Evolutionary conservation across 352 stramenopile species (phyloP), one percentile per base, ranked within the genome.

Genomic region (Phytophthora foliorum): DNA sequence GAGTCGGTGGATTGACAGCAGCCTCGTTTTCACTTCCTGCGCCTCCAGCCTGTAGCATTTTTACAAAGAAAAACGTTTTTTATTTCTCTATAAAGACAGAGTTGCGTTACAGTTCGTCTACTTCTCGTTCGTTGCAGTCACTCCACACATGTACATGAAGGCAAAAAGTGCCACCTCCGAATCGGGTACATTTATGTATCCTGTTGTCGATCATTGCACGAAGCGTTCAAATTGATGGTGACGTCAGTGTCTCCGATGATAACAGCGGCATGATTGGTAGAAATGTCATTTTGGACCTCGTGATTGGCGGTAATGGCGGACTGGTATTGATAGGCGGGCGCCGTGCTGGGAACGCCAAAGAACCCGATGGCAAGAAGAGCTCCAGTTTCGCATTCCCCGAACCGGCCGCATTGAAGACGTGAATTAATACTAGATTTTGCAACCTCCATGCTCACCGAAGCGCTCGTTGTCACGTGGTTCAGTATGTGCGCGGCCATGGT

Each of bases 401-500:
- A 10, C 32, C 32, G 32, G 17, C n/a, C 13, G 22, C 21, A 19
- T 31, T 48, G 41, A 48, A 48, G n/a, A 22, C n/a, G n/a, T 48
- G n/a, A n/a, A n/a, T n/a, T n/a, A n/a, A 16, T 22, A 19, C 14
- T 10, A 45, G 38, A 5, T 7, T 42, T 44, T 44, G 13, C 25
- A 49, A 17, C 34, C 58, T 46, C 17, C 6, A 92, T 91, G 82
- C 63, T 82, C 63, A 91, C 82, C 4, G 66, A 87, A 72, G 62
- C 63, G 61, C 81, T 93, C 14, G 78, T 88, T 27, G 46, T 76
- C 65, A 81, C 82, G 50, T 91, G 82, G 84, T 67, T 83, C 60
- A 68, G 74, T 68, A 81, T 91, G 78, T 91, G 84, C 67, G 67
- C 67, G 9, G 63, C 67, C 60, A 91, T 93, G 84, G 84, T 92